These are phyloP conservation scores for Talaromyces piceae DNA, from an alignment of 2,329 filamentous ascomycete genomes.

Conservation along the genomic window DNA sequence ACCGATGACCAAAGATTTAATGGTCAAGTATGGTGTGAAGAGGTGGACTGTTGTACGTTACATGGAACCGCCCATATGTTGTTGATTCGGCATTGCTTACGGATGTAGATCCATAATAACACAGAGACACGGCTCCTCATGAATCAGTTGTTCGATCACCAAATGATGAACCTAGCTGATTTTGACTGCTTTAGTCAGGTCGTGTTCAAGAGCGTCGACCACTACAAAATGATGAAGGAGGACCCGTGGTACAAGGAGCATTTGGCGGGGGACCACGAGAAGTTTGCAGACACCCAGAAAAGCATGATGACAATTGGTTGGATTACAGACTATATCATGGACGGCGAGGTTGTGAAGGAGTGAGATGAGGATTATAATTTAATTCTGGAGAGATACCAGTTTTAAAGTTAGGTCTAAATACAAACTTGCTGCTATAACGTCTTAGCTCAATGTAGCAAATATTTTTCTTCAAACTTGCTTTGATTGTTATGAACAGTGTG, in stretches of 20 bases:
- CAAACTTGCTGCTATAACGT: too few species aligned
- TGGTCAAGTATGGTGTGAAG: constrained; percentile 44
- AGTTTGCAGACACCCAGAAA: constrained; percentile 44
- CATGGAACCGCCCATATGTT: not conserved
- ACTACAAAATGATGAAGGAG: constrained; percentile 42
- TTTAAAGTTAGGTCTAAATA: not conserved
- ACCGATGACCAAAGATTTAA: constrained; percentile 41
- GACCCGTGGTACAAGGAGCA: constrained; percentile 44
- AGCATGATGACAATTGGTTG: constrained; percentile 46
- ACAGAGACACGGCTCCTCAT: constrained; percentile 32
- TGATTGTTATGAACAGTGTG: not conserved
- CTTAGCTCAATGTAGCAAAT: too few species aligned
- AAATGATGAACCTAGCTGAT: constrained; percentile 43
- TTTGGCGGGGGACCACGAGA: constrained; percentile 40
- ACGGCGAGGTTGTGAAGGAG: constrained; percentile 25
- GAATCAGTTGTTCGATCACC: constrained; percentile 36
- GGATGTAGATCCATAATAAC: constrained; percentile 37
- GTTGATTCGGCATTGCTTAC: not conserved
- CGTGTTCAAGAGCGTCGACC: constrained; percentile 38
- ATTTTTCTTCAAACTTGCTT: not conserved
- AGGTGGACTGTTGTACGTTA: constrained; percentile 38
- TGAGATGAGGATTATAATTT: not conserved
- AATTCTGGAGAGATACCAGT: not conserved
- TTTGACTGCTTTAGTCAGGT: constrained; percentile 46
- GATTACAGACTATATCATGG: constrained; percentile 36